Conservation (phyloP, 163 green algal genomes). For the Chlorella variabilis region DNA sequence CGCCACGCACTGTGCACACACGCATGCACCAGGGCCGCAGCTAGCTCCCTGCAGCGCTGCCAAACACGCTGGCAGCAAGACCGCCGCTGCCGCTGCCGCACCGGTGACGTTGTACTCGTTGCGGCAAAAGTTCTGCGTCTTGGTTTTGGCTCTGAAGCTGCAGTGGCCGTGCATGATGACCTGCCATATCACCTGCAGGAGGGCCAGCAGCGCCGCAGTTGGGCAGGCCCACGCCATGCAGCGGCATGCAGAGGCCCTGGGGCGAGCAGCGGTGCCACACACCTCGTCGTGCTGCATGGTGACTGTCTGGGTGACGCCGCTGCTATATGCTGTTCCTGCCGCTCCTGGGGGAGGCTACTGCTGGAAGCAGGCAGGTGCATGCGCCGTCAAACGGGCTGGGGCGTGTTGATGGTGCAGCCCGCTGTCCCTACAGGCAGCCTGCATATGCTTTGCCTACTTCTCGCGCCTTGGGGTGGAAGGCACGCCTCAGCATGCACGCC, state of each 20-base stretch:
- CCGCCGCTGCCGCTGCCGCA: conserved; percentile 91
- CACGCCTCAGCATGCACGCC: too few relatives aligned
- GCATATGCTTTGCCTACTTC: background rate
- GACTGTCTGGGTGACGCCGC: too few relatives aligned
- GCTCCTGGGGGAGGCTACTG: background rate
- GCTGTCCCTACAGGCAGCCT: too few relatives aligned
- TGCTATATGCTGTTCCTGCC: too few relatives aligned
- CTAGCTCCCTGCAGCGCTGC: too few relatives aligned
- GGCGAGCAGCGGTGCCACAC: background rate
- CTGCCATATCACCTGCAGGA: conserved; percentile 70
- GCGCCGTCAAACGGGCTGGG: background rate
- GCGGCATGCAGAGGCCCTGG: background rate
- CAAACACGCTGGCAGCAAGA: too few relatives aligned
- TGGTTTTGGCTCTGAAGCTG: conserved; percentile 93
- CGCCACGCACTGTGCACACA: too few relatives aligned
- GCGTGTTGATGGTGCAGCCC: background rate
- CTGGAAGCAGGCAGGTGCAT: background rate
- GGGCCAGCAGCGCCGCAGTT: background rate
- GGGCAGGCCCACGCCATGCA: background rate
- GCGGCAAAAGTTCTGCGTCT: conserved; percentile 96
- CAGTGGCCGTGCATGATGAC: conserved; percentile 96
- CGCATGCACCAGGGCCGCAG: too few relatives aligned
- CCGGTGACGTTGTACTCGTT: conserved; percentile 99
- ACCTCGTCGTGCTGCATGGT: conserved; percentile 60
- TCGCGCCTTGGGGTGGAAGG: background rate